Evolutionary conservation across 305 asterid species (phyloP), one percentile per base, ranked within the genome.

Genomic region (Striga hermonthica): DNA sequence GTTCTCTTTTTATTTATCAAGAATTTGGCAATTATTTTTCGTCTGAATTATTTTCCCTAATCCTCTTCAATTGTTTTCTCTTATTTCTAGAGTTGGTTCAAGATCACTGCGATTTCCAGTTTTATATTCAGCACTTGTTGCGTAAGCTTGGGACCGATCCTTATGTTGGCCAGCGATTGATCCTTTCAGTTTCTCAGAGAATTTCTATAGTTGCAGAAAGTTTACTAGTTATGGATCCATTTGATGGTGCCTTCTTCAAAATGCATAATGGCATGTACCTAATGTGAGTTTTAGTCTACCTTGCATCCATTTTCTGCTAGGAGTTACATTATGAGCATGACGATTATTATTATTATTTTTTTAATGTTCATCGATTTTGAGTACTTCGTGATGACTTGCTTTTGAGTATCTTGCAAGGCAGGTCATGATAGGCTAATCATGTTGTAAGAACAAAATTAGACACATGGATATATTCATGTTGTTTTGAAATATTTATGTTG

Each of bases 211-310:
- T 80, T 68, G 88, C 98, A 58, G 98, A 94, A 82, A 84, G 86
- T 75, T 78, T 88, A 78, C 91, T 91, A 73, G 82, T 83, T 72
- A 76, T 91, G 96, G 95, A 91, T 80, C 96, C 98, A 64, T 94
- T 88, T 74, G 90, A 94, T 72, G 81, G 54, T 39, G 79, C 87
- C 78, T 88, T 86, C 70, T 91, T 87, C 40, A 79, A 74, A 71
- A 70, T 84, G 87, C 93, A 91, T 72, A 76, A 78, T 49, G 82
- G 85, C 75, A 72, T 94, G 81, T 86, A 82, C 80, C 66, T 71
- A 78, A 84, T 94, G 99, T 91, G 80, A 85, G 99, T 81, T 68
- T 62, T 66, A 65, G 65, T 68, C 68, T 65, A 35, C 44, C 8
- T 11, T 56, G 6, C 49, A 49, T 41, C 43, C 9, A 60, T 54